These are phyloP conservation scores for Musa acuminata DNA, from an alignment of 176 grass and related monocot genomes.

Conservation along the genomic window DNA sequence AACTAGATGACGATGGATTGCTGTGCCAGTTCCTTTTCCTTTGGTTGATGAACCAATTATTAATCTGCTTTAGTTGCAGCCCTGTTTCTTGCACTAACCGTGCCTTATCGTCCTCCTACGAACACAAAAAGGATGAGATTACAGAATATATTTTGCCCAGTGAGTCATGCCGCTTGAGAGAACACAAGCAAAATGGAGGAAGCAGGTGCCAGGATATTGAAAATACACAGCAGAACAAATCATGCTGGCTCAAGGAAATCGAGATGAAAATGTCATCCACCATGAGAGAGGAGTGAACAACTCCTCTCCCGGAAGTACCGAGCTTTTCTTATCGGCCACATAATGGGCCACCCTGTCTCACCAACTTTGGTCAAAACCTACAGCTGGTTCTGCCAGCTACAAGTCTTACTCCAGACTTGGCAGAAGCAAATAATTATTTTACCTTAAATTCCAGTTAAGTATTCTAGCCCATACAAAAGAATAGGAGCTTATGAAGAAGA, in stretches of 20 bases:
- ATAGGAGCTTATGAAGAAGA: too few relatives aligned
- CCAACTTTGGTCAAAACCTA: too few relatives aligned
- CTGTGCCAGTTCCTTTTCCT: constrained; percentile 25
- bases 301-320: too few relatives aligned
- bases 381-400: too few relatives aligned
- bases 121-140: not conserved
- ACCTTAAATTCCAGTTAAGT: not conserved
- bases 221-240: not conserved
- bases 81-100: constrained; percentile 19
- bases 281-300: too few relatives aligned
- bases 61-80: constrained; percentile 18
- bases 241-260: not conserved
- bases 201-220: not conserved
- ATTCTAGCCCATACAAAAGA: too few relatives aligned
- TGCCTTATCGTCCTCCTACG: constrained; percentile 16
- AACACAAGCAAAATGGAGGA: not conserved
- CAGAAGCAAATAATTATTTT: not conserved
- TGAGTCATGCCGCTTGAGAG: not conserved
- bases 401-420: too few relatives aligned
- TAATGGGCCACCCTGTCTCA: too few relatives aligned
- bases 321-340: too few relatives aligned
- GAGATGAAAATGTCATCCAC: too few relatives aligned
- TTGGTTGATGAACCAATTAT: constrained; percentile 27
- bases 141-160: not conserved
- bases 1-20: constrained; percentile 6